Percentiles rank a stretch among this genome's conserved stretches.
Conservation (phyloP, 257 asterid genomes). For the Solanum tacnaense region DNA sequence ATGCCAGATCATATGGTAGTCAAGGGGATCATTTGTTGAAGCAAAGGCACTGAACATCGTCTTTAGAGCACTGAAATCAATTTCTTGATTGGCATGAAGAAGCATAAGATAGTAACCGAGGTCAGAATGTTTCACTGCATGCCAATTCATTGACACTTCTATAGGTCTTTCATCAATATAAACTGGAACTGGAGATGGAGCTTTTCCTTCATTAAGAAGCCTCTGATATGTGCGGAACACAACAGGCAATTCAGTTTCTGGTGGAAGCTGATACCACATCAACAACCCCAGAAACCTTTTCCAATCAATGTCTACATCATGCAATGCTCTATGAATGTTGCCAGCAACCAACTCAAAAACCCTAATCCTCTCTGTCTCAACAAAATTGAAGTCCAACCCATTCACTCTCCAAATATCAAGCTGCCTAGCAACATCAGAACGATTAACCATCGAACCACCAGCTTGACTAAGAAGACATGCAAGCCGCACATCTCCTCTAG, state of each 20-base stretch:
- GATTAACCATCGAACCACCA: constrained; percentile 64
- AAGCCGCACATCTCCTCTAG: constrained; percentile 93
- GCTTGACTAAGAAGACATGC: constrained; percentile 91
- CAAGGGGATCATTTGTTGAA: constrained; percentile 93
- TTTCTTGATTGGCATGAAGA: constrained; percentile 84
- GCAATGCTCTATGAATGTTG: constrained; percentile 63
- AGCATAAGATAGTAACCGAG: constrained; percentile 89
- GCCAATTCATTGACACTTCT: constrained; percentile 38
- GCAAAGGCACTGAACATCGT: constrained; percentile 92
- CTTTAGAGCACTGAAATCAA: constrained; percentile 59
- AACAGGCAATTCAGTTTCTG: constrained; percentile 67
- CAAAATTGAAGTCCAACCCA: constrained; percentile 82
- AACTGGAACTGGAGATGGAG: constrained; percentile 90
- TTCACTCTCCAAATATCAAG: constrained; percentile 84
- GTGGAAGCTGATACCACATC: constrained; percentile 95
- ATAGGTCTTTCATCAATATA: constrained; percentile 81
- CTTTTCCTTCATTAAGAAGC: constrained; percentile 75
- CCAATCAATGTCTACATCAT: constrained; percentile 79
- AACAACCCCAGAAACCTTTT: constrained; percentile 86
- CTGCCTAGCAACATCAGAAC: constrained; percentile 62
- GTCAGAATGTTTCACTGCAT: constrained; percentile 53
- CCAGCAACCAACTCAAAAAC: constrained; percentile 89
- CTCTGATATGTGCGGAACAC: constrained; percentile 70
- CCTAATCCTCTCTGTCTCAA: constrained; percentile 71
- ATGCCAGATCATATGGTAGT: constrained; percentile 99